phyloP scores from a whole-genome alignment of 495 filamentous ascomycete genomes.

The Daldinia loculata region DNA sequence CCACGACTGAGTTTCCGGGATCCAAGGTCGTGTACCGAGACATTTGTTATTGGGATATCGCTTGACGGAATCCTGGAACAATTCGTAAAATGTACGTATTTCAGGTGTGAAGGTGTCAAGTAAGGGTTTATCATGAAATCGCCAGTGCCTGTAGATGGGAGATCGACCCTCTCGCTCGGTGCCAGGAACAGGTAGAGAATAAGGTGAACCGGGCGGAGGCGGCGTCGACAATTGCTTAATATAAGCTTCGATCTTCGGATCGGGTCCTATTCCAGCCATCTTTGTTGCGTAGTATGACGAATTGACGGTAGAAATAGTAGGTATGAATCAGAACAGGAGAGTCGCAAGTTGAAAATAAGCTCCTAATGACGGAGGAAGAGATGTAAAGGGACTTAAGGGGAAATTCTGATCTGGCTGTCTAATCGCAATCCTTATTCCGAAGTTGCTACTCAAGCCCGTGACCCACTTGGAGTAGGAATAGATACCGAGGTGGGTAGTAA shows the following conservation, averaged over 20 bases:
- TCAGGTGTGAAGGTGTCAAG: conserved; percentile 78
- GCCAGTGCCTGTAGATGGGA: conserved; percentile 84
- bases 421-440: conserved; percentile 22
- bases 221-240: conserved; percentile 58
- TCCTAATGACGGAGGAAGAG: background rate
- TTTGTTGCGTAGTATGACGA: conserved; percentile 6
- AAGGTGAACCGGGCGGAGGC: conserved; percentile 68
- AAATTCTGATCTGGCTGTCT: background rate
- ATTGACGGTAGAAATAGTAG: background rate
- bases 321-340: background rate
- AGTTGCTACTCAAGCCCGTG: conserved; percentile 11
- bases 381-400: conserved; percentile 7
- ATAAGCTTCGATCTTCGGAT: conserved; percentile 46
- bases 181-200: conserved; percentile 75
- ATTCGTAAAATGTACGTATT: conserved; percentile 76
- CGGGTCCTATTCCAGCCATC: conserved; percentile 36
- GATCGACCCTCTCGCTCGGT: conserved; percentile 76
- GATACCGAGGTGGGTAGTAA: conserved; percentile 21
- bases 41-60: conserved; percentile 69
- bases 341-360: background rate
- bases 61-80: conserved; percentile 75
- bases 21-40: conserved; percentile 83
- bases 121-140: conserved; percentile 71
- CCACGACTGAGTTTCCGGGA: conserved; percentile 76
- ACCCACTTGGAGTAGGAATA: conserved; percentile 21